These are phyloP conservation scores for Stagonosporopsis vannaccii DNA, from an alignment of 2,329 filamentous ascomycete genomes.

Conservation along the genomic window DNA sequence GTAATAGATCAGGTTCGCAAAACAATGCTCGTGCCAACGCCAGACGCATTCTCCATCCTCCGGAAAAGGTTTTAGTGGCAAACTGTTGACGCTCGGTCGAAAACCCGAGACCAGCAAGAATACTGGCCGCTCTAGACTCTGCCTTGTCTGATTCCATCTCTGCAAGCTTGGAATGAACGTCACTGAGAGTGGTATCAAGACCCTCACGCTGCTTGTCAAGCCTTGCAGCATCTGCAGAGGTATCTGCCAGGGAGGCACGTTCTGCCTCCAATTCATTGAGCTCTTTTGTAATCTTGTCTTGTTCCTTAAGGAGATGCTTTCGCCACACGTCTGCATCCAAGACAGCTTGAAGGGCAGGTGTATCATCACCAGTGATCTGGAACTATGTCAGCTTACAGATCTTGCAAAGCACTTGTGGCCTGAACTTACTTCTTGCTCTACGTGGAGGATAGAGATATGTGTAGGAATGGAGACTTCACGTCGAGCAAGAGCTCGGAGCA, in stretches of 20 bases:
- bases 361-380: constrained; percentile 92
- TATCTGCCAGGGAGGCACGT: constrained; percentile 83
- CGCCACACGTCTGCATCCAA: constrained; percentile 98
- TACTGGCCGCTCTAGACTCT: constrained; percentile 92
- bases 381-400: constrained; percentile 15
- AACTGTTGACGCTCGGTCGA: constrained; percentile 90
- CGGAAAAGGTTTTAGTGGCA: constrained; percentile 96
- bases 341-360: constrained; percentile 90
- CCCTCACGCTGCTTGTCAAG: constrained; percentile 89
- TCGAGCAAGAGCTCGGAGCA: constrained; percentile 87
- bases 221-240: constrained; percentile 83
- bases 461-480: constrained; percentile 95
- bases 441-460: constrained; percentile 98
- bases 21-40: constrained; percentile 94
- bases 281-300: constrained; percentile 82
- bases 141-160: constrained; percentile 99
- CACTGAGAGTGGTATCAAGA: constrained; percentile 86
- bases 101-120: constrained; percentile 95
- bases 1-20: constrained; percentile 92
- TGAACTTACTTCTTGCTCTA: constrained; percentile 87
- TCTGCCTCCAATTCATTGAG: constrained; percentile 80
- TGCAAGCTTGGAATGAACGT: constrained; percentile 88
- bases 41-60: constrained; percentile 99
- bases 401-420: neutral
- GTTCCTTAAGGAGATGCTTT: constrained; percentile 89